These are phyloP conservation scores for Tolypocladium guangdongense DNA, from an alignment of 2,329 filamentous ascomycete genomes.

Conservation along the genomic window DNA sequence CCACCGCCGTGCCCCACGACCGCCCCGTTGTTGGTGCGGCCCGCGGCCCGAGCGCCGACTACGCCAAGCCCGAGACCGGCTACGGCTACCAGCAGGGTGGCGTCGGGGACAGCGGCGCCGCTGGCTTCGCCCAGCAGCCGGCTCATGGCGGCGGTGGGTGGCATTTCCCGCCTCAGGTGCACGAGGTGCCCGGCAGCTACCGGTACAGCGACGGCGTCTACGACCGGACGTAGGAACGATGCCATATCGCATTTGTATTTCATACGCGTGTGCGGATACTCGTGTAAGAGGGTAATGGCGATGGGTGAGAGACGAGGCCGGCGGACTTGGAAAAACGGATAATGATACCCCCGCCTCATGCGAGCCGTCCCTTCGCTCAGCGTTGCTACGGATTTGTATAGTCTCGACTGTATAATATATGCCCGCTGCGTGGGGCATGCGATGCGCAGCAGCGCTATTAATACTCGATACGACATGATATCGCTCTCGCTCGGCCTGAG, in stretches of 20 bases:
- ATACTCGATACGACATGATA: neutral
- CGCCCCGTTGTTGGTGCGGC: constrained; percentile 3
- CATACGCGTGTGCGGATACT: neutral
- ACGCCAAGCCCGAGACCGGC: constrained; percentile 16
- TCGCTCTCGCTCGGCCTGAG: neutral
- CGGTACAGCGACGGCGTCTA: constrained; percentile 28
- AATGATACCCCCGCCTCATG: neutral
- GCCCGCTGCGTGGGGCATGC: neutral
- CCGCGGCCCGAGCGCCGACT: constrained; percentile 15
- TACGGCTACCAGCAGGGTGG: constrained; percentile 7
- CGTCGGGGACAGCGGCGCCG: neutral
- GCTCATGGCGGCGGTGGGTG: neutral
- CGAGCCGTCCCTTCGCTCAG: neutral
- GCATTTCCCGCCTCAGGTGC: constrained; percentile 2
- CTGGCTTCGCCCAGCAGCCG: neutral
- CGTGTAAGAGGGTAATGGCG: neutral
- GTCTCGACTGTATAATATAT: neutral
- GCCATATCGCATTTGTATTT: neutral
- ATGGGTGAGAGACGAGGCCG: neutral
- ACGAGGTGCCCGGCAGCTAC: constrained; percentile 13
- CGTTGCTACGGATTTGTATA: neutral
- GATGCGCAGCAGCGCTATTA: neutral
- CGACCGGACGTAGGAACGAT: constrained; percentile 11
- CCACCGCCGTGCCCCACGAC: constrained; percentile 20
- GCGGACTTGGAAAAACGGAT: neutral